A percentile compares a stretch with the other conserved stretches of the same genome.
phyloP scores from a whole-genome alignment of 148 eudicot genomes.

The Bassia scoparia region DNA sequence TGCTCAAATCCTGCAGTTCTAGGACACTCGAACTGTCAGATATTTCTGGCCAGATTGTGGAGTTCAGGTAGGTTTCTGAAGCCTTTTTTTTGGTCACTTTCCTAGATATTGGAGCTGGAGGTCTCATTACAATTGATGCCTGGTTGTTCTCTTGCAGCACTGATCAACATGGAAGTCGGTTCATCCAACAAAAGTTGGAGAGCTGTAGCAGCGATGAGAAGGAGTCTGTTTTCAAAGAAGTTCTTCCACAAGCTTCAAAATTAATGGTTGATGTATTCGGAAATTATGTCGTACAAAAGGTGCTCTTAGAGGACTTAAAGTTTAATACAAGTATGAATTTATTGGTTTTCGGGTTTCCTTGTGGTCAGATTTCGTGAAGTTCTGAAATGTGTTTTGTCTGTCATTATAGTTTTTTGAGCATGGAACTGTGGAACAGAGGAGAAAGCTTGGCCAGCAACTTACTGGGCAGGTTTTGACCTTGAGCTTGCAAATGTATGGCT shows the following conservation, averaged over 20 bases:
- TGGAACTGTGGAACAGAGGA: slow-evolving; percentile 46
- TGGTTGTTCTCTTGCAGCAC: slow-evolving; percentile 36
- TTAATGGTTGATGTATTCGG: slow-evolving; percentile 80
- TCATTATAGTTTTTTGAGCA: slow-evolving; percentile 43
- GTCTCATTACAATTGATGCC: background rate
- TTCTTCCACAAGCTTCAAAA: slow-evolving; percentile 58
- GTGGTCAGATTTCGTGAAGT: slow-evolving; percentile 7
- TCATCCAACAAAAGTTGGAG: slow-evolving; percentile 77
- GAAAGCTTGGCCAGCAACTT: slow-evolving; percentile 41
- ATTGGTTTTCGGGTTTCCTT: background rate
- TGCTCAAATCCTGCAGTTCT: slow-evolving; percentile 52
- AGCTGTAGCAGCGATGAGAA: slow-evolving; percentile 56
- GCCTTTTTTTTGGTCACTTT: background rate
- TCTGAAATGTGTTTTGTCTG: slow-evolving; percentile 15
- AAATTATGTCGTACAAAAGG: slow-evolving; percentile 84
- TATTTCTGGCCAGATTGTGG: slow-evolving; percentile 59
- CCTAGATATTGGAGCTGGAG: background rate
- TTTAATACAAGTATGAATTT: background rate
- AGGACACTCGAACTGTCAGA: slow-evolving; percentile 59
- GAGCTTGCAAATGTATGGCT: slow-evolving; percentile 65
- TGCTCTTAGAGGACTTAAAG: slow-evolving; percentile 13
- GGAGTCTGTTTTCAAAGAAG: slow-evolving; percentile 59
- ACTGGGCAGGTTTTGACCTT: slow-evolving; percentile 42
- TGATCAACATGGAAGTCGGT: slow-evolving; percentile 86
- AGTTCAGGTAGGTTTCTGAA: slow-evolving; percentile 47